phyloP scores from a whole-genome alignment of 2,329 filamentous ascomycete species.

The Aspergillus felis region DNA sequence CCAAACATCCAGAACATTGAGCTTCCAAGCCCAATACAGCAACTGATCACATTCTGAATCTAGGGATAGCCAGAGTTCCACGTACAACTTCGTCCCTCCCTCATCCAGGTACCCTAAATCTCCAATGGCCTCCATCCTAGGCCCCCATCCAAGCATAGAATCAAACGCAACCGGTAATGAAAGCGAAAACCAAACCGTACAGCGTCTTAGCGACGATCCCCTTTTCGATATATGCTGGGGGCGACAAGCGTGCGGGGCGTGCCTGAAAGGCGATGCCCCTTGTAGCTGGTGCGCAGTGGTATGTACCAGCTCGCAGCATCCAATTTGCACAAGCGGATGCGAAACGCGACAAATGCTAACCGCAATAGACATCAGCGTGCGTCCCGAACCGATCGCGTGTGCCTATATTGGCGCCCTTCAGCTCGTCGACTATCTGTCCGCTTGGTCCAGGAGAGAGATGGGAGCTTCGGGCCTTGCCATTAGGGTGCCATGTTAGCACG shows the following conservation, averaged over 20 bases:
- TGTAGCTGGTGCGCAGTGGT: slow-evolving; percentile 41
- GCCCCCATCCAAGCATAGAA: neutral
- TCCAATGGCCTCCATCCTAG: neutral
- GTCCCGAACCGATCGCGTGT: slow-evolving; percentile 35
- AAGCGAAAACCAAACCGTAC: neutral
- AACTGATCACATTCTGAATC: neutral
- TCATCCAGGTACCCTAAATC: neutral
- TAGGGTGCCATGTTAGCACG: slow-evolving; percentile 41
- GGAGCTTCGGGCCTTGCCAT: slow-evolving; percentile 37
- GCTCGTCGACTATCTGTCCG: slow-evolving; percentile 35
- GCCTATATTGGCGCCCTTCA: slow-evolving; percentile 37
- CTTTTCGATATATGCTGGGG: slow-evolving; percentile 35
- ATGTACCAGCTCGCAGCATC: slow-evolving; percentile 12
- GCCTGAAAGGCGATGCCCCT: slow-evolving; percentile 26
- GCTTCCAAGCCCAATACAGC: too few species aligned
- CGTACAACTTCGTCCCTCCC: neutral
- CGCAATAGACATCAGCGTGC: slow-evolving; percentile 35
- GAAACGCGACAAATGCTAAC: neutral
- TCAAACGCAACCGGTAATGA: neutral
- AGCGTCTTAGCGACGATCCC: slow-evolving; percentile 16
- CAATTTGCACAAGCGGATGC: neutral
- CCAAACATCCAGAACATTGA: neutral
- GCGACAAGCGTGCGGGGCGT: slow-evolving; percentile 32
- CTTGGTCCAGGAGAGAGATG: slow-evolving; percentile 38
- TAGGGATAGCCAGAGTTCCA: neutral